Percentiles rank a stretch among this genome's conserved stretches.
Evolutionary conservation across 371 early-diverging fungal species (phyloP).

Genomic region (Vairimorpha ceranae): DNA sequence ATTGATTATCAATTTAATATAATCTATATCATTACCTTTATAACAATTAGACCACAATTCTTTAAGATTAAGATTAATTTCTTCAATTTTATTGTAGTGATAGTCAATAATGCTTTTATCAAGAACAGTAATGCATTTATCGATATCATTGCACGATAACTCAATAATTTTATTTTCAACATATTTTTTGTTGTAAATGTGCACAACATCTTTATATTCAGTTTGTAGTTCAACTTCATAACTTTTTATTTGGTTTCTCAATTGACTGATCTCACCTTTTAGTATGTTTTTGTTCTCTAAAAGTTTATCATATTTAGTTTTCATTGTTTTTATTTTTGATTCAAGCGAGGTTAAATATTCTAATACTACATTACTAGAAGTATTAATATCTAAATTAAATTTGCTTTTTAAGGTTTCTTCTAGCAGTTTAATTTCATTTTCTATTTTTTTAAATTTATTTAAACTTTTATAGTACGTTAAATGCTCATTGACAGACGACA

Average conservation of each 20-base stretch:
- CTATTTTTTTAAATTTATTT: slow-evolving; percentile 19
- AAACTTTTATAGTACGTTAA: slow-evolving; percentile 21
- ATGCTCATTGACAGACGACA: slow-evolving; percentile 9
- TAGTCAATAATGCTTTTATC: slow-evolving; percentile 86
- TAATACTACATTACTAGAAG: not conserved
- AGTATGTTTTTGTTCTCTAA: slow-evolving; percentile 53
- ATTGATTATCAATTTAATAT: slow-evolving; percentile 49
- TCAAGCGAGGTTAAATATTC: not conserved
- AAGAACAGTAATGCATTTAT: slow-evolving; percentile 73
- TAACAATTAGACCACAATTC: slow-evolving; percentile 94
- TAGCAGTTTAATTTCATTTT: slow-evolving; percentile 13
- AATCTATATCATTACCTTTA: slow-evolving; percentile 73
- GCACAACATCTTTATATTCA: slow-evolving; percentile 72
- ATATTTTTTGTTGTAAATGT: slow-evolving; percentile 46
- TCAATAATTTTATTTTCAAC: slow-evolving; percentile 65
- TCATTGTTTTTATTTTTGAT: slow-evolving; percentile 15
- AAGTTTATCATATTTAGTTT: slow-evolving; percentile 30
- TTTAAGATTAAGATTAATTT: slow-evolving; percentile 86
- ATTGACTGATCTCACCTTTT: slow-evolving; percentile 74
- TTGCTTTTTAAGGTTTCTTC: slow-evolving; percentile 10
- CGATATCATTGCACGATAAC: slow-evolving; percentile 71
- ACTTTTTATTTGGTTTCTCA: slow-evolving; percentile 67
- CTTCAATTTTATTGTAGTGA: slow-evolving; percentile 87
- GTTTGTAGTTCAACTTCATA: slow-evolving; percentile 67
- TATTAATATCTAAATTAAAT: not conserved